Conservation (phyloP, 192 early-diverging fungal species). For the Dimargaris cristalligena region DNA sequence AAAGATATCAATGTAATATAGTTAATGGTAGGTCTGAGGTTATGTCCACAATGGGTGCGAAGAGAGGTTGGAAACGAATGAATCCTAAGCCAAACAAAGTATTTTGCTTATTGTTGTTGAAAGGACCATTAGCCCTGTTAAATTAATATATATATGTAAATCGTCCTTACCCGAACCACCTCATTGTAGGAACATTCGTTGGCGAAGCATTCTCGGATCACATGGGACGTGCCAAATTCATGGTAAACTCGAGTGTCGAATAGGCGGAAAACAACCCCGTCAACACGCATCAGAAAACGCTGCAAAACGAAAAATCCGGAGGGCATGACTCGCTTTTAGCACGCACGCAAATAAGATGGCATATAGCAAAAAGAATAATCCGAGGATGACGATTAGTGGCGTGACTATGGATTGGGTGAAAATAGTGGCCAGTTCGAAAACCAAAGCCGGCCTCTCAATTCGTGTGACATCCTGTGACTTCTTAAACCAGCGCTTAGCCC, state of each 20-base stretch:
- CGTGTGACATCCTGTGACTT: too few relatives aligned
- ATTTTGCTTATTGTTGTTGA: not conserved
- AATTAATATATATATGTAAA: not conserved
- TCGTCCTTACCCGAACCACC: slow-evolving; percentile 12
- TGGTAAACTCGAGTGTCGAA: slow-evolving; percentile 84
- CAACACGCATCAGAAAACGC: slow-evolving; percentile 84
- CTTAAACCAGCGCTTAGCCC: too few relatives aligned
- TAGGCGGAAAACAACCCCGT: slow-evolving; percentile 81
- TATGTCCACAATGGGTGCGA: not conserved
- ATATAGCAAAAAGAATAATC: slow-evolving; percentile 10
- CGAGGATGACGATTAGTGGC: not conserved
- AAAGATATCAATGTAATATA: not conserved
- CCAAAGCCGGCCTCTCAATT: too few relatives aligned
- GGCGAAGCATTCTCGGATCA: slow-evolving; percentile 55
- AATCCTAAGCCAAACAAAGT: not conserved
- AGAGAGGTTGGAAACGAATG: not conserved
- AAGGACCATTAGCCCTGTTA: not conserved
- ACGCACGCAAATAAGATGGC: slow-evolving; percentile 10
- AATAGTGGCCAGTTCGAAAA: too few relatives aligned
- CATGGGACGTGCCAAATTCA: slow-evolving; percentile 45
- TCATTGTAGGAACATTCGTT: slow-evolving; percentile 46
- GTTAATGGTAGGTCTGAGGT: not conserved
- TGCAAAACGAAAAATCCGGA: slow-evolving; percentile 72
- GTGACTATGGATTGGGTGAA: too few relatives aligned
- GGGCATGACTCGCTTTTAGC: slow-evolving; percentile 80